Evolutionary conservation across 139 green algal genomes (phyloP), one percentile per base, ranked within the genome.

Genomic region (Coelastrella sp.): DNA sequence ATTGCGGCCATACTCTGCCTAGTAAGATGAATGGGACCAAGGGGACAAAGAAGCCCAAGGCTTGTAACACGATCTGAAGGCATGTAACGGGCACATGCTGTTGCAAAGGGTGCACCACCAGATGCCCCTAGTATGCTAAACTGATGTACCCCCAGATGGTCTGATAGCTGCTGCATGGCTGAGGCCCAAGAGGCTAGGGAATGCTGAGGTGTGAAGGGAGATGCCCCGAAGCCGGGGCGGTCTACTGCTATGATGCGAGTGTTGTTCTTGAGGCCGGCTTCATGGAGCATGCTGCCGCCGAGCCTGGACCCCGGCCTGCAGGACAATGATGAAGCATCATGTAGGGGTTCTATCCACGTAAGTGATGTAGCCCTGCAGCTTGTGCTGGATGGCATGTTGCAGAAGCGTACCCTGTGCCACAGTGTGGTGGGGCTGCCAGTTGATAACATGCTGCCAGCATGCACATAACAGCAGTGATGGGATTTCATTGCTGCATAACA

Each of bases 241-340:
- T 80, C 72, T 21, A 80, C 45, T n/a, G 72, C 48, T 15, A 80
- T 40, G 19, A 80, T 11, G 4, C 72, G 72, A 23, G 64, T 15
- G 30, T 63, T 15, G 30, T 40, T 23, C 38, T 23, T 23, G 7
- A n/a, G 45, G 19, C 41, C 72, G 63, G 72, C 72, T 66, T 64
- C 72, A 51, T 80, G 72, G 27, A 80, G 72, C 72, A 80, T 80
- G 72, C 45, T 63, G 48, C 72, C 72, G 30, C 72, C 72, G 11
- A 80, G 43, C 27, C 72, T 27, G 9, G 72, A 80, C n/a, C 72
- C 72, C 8, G 72, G 72, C 72, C 72, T 75, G 66, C 57, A 66
- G 13, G 23, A 66, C 30, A 41, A 15, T 9, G 19, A 2, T 48
- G 15, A 75, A 2, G 9, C 15, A n/a, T 25, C 66, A 53, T 27